These are phyloP conservation scores for Geranium incanum DNA, from an alignment of 441 rosid genomes.

Conservation along the genomic window DNA sequence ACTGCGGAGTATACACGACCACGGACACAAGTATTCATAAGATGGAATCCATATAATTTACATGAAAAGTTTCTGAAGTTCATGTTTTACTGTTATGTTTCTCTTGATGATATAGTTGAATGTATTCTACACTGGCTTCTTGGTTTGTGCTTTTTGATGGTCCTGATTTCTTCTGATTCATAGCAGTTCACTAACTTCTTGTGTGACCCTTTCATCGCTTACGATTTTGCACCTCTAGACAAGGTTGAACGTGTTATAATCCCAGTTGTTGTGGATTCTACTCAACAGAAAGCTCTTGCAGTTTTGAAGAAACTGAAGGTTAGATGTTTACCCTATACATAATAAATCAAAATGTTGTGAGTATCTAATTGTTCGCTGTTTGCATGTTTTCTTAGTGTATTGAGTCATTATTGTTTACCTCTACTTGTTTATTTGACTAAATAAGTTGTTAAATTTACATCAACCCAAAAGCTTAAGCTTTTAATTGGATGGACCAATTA, in stretches of 20 bases:
- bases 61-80: too few relatives aligned
- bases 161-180: background rate
- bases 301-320: slow-evolving; percentile 11
- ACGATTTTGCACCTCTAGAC: slow-evolving; percentile 24
- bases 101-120: background rate
- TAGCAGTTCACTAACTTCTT: background rate
- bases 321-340: too few relatives aligned
- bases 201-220: background rate
- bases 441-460: background rate
- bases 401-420: too few relatives aligned
- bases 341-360: background rate
- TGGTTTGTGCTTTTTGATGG: background rate
- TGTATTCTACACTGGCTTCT: background rate
- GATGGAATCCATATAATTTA: too few relatives aligned
- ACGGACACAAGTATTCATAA: too few relatives aligned
- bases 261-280: slow-evolving; percentile 46
- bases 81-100: too few relatives aligned
- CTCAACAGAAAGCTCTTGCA: slow-evolving; percentile 65
- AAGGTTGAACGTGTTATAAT: slow-evolving; percentile 33
- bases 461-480: background rate
- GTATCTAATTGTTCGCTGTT: too few relatives aligned
- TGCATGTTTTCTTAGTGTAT: too few relatives aligned
- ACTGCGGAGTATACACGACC: too few relatives aligned
- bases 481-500: background rate
- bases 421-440: too few relatives aligned